phyloP scores from a whole-genome alignment of 805 yeast genomes.

The Starmera amethionina region DNA sequence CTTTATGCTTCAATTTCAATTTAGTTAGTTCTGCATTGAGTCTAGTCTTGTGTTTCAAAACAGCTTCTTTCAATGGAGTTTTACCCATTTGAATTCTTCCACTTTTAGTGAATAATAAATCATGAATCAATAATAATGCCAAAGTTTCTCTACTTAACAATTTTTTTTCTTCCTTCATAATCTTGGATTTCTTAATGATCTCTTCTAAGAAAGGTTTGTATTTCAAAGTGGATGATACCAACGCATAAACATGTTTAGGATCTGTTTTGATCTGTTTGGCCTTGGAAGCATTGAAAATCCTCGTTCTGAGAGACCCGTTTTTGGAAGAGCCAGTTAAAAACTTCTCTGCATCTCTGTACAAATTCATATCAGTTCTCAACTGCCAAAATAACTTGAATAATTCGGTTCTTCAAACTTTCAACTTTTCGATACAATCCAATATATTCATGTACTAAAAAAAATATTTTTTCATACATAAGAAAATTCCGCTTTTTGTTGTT shows the following conservation, averaged over 20 bases:
- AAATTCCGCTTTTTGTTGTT: too few relatives aligned
- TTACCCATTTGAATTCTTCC: slow-evolving; percentile 88
- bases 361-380: slow-evolving; percentile 7
- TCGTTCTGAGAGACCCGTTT: slow-evolving; percentile 44
- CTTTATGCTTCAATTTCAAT: slow-evolving; percentile 64
- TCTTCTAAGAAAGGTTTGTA: slow-evolving; percentile 54
- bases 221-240: slow-evolving; percentile 68
- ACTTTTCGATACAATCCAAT: too few relatives aligned
- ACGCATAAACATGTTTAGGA: slow-evolving; percentile 81
- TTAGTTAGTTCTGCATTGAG: slow-evolving; percentile 75
- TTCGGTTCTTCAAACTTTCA: too few relatives aligned
- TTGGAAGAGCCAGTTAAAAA: slow-evolving; percentile 21
- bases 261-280: slow-evolving; percentile 42
- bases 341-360: slow-evolving; percentile 30
- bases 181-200: slow-evolving; percentile 56
- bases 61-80: slow-evolving; percentile 73
- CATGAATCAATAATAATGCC: slow-evolving; percentile 67
- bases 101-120: slow-evolving; percentile 59
- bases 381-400: too few relatives aligned
- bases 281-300: slow-evolving; percentile 42
- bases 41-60: slow-evolving; percentile 71
- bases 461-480: too few relatives aligned
- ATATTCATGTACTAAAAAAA: too few relatives aligned
- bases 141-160: slow-evolving; percentile 35
- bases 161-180: slow-evolving; percentile 46